phyloP scores from a whole-genome alignment of 345 rosid species.

The Eucalyptus erythrocorys region DNA sequence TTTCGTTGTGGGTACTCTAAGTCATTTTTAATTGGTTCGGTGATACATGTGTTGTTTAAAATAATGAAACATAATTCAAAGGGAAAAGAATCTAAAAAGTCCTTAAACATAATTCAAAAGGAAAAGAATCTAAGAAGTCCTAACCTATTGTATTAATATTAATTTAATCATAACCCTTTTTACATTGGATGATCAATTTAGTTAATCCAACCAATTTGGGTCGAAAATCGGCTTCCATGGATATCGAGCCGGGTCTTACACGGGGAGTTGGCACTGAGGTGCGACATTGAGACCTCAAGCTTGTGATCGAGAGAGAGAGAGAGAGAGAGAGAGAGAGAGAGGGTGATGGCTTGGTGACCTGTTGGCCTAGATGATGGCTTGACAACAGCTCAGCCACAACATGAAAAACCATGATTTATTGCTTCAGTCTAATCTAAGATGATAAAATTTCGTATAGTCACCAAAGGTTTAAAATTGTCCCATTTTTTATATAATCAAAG shows the following conservation, averaged over 20 bases:
- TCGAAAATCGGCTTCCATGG: not conserved
- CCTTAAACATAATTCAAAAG: too few relatives aligned
- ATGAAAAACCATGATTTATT: not conserved
- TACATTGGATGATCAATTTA: too few relatives aligned
- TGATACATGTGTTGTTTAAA: not conserved
- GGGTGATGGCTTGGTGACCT: not conserved
- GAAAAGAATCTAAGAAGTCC: too few relatives aligned
- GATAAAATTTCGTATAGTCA: not conserved
- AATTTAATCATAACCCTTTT: too few relatives aligned
- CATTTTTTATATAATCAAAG: not conserved
- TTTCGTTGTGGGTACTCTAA: not conserved
- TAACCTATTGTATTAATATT: too few relatives aligned
- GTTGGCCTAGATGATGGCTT: not conserved
- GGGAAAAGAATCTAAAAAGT: too few relatives aligned
- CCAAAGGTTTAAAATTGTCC: not conserved
- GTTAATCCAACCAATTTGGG: too few relatives aligned
- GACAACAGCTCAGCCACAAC: not conserved
- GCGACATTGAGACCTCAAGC: not conserved
- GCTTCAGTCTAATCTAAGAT: not conserved
- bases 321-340: not conserved
- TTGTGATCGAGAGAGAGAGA: not conserved
- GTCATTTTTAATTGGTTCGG: not conserved
- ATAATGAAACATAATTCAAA: not conserved
- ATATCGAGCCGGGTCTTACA: not conserved
- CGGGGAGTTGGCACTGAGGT: not conserved